Evolutionary conservation across 129 eudicot genomes (phyloP), one percentile per base, ranked within the genome.

Genomic region (Smallanthus sonchifolius): DNA sequence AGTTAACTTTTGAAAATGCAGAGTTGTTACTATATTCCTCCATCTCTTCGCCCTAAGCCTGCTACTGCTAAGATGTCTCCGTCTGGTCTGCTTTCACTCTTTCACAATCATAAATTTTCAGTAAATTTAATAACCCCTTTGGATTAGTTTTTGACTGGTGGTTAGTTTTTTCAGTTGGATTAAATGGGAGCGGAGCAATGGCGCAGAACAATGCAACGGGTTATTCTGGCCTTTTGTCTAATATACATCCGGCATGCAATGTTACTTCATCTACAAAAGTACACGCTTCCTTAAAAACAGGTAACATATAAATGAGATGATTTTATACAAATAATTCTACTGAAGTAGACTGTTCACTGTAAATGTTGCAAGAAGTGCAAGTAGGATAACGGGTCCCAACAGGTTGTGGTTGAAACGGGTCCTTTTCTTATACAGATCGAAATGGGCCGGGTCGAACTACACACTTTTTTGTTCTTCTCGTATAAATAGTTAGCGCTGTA

Each of bases 11-110:
- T 24, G 16, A 54, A 63, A 42, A 1, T 65, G 79, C 92, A 95
- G 99, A 91, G 87, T 56, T 91, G 97, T 81, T 86, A 86, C 71
- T 90, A 95, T 66, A 82, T 95, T 32, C 97, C 96, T 19, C 99
- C 99, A 49, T 88, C 94, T 52, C 87, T 95, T 52, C 93, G 97
- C 39, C 39, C 88, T 32, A 95, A 87, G 68, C 52, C 88, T 63
- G 83, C 82, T 80, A 59, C 77, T 28, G 64, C 73, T 39, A 86
- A 82, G 84, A 85, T 89, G 48, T 86, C 97, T 80, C 96, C 91
- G 67, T 81, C 89, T 60, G 88, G 91, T 87, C 57, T 65, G 81
- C 80, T 75, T 71, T 30, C 56, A 0, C 16, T 14, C 34, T 14
- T 66, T 47, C 28, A 44, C 35, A 4, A 49, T 49, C 13, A 8